phyloP scores from a whole-genome alignment of 192 early-diverging fungal genomes.

The Phycomyces nitens region DNA sequence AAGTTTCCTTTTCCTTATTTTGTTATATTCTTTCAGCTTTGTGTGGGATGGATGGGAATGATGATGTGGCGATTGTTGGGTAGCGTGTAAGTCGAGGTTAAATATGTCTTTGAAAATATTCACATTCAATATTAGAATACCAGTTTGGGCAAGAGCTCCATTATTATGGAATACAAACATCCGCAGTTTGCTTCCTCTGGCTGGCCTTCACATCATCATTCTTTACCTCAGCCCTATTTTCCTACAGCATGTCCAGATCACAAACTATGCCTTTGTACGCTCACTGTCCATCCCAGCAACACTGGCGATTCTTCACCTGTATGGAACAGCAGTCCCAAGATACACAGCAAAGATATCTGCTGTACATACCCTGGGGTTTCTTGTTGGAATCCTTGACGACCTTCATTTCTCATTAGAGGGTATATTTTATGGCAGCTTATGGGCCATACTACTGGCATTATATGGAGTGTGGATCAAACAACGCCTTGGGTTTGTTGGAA shows the following conservation, averaged over 20 bases:
- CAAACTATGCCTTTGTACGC: not conserved
- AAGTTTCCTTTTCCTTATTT: conserved; percentile 4
- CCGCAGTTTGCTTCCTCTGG: not conserved
- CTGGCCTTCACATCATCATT: not conserved
- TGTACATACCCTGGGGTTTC: not conserved
- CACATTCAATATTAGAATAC: too few relatives aligned
- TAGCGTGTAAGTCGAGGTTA: not conserved
- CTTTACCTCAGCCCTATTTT: not conserved
- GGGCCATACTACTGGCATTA: not conserved
- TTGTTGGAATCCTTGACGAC: not conserved
- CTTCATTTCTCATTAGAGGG: not conserved
- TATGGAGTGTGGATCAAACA: not conserved
- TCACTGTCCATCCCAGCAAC: not conserved
- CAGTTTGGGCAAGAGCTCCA: not conserved
- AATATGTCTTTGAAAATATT: too few relatives aligned
- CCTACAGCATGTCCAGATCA: not conserved
- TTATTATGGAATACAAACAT: not conserved
- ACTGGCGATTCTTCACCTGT: not conserved
- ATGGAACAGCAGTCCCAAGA: not conserved
- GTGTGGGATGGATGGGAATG: not conserved
- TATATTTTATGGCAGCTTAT: not conserved
- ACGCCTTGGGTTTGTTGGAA: not conserved
- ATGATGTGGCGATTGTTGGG: not conserved
- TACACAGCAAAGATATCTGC: not conserved
- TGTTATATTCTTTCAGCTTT: not conserved